phyloP scores from a whole-genome alignment of 2,329 filamentous ascomycete species.

The Phialocephala subalpina region DNA sequence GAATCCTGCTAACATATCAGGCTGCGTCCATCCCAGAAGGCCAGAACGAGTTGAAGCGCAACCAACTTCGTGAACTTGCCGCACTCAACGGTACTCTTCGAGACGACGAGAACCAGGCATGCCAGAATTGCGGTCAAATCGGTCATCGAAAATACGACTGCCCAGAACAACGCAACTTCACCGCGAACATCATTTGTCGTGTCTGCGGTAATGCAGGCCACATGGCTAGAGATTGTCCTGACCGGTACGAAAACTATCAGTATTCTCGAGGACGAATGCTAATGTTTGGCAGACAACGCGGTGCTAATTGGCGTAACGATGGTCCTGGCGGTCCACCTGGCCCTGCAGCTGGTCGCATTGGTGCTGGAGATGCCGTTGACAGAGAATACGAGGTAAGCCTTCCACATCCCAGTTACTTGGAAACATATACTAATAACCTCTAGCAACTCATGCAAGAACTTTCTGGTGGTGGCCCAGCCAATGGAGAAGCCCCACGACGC shows the following conservation, averaged over 20 bases:
- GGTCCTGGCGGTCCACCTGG: conserved; percentile 55
- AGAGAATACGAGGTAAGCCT: conserved; percentile 88
- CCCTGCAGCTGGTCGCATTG: conserved; percentile 70
- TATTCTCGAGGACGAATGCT: conserved; percentile 21
- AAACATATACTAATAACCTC: conserved; percentile 45
- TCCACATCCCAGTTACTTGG: background rate
- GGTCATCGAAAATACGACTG: conserved; percentile 99
- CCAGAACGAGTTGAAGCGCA: conserved; percentile 98
- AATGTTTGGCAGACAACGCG: conserved; percentile 66
- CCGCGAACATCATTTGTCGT: conserved; percentile 98
- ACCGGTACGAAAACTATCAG: conserved; percentile 58
- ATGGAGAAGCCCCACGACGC: conserved; percentile 71
- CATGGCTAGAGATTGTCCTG: conserved; percentile 97
- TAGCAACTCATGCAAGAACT: conserved; percentile 98
- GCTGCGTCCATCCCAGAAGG: conserved; percentile 98
- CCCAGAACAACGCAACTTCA: conserved; percentile 96
- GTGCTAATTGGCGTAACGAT: conserved; percentile 90
- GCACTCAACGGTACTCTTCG: conserved; percentile 98
- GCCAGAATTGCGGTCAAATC: conserved; percentile 99
- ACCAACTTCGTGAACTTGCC: conserved; percentile 96
- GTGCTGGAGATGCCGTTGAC: conserved; percentile 84
- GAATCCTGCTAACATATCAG: conserved; percentile 57
- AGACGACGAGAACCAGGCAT: conserved; percentile 99
- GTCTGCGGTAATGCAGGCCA: conserved; percentile 98
- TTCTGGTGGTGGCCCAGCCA: conserved; percentile 66